Base-by-base conservation (phyloP, 139 green algal genomes). In the Tetradesmus lagerheimii region DNA sequence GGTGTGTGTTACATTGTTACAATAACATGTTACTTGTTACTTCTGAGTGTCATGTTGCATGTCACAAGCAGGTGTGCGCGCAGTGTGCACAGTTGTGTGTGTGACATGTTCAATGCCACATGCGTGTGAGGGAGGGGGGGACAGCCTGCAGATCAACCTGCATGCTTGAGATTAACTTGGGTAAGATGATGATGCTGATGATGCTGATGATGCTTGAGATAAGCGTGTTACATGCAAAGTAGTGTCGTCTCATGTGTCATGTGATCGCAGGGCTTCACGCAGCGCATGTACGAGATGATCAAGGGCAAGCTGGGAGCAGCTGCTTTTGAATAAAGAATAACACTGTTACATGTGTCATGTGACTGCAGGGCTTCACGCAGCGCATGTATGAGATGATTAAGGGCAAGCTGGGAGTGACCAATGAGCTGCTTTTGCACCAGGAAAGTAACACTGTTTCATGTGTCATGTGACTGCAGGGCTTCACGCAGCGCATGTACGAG, bases 1-100 rank as follows among this genome's bases (percentile, higher is more conserved):
- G 90, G 82, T 84, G 29, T 96, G 95, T 62, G 39, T 39, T 74
- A 25, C 34, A 37, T 23, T 35, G 67, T 35, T 35, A 14, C 25
- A 9, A 27, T 27, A 27, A 39, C 34, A 27, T 35, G 25, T 4
- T 39, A 38, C 27, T 43, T 25, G 15, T 14, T 23, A 62, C 12
- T 62, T 12, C 12, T 62, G 18, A 15, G 43, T 50, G 9, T 23
- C 47, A 50, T 62, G 6, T 14, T 62, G 20, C 8, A 62, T 20
- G 6, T 62, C 20, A 1, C 47, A 62, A 18, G 47, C 43, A 62
- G 29, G 1, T 37, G 18, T 78, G 67, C n/a, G n/a, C n/a, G n/a
- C n/a, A n/a, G n/a, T n/a, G n/a, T n/a, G n/a, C n/a, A n/a, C n/a
- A n/a, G n/a, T n/a, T n/a, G n/a, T n/a, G n/a, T n/a, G n/a, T n/a